phyloP scores from a whole-genome alignment of 2,329 filamentous ascomycete species.

The Penicillium hesseltinei region DNA sequence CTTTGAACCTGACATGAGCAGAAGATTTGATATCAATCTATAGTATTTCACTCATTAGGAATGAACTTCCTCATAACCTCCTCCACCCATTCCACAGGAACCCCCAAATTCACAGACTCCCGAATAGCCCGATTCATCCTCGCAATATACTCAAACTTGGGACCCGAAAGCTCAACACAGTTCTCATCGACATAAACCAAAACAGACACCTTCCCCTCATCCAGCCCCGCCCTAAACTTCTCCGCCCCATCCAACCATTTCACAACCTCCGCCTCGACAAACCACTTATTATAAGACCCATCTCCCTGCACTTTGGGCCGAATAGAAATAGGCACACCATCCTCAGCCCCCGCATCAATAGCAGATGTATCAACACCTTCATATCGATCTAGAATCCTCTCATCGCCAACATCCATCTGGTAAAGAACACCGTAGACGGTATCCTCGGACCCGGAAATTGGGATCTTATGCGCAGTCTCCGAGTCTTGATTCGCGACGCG shows the following conservation, averaged over 20 bases:
- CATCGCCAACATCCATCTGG: conserved; percentile 39
- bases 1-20: not conserved
- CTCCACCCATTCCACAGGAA: conserved; percentile 36
- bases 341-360: conserved; percentile 1
- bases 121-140: conserved; percentile 45
- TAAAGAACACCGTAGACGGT: conserved; percentile 44
- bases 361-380: conserved; percentile 36
- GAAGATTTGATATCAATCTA: not conserved
- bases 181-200: conserved; percentile 46
- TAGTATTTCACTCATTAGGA: conserved; percentile 17
- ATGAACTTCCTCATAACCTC: conserved; percentile 42
- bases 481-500: conserved; percentile 23
- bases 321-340: conserved; percentile 13
- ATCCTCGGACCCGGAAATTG: conserved; percentile 25
- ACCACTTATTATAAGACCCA: conserved; percentile 42
- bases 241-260: conserved; percentile 32
- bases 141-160: conserved; percentile 41
- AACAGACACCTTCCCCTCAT: conserved; percentile 22
- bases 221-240: conserved; percentile 5
- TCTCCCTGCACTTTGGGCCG: conserved; percentile 34
- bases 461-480: conserved; percentile 16
- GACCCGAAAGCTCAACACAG: conserved; percentile 31
- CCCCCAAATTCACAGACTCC: conserved; percentile 38
- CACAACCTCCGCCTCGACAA: conserved; percentile 29
- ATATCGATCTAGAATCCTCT: conserved; percentile 39